A percentile compares a stretch with the other conserved stretches of the same genome.
phyloP scores from a whole-genome alignment of 139 green algal genomes.

The Chlamydomonas sp. region DNA sequence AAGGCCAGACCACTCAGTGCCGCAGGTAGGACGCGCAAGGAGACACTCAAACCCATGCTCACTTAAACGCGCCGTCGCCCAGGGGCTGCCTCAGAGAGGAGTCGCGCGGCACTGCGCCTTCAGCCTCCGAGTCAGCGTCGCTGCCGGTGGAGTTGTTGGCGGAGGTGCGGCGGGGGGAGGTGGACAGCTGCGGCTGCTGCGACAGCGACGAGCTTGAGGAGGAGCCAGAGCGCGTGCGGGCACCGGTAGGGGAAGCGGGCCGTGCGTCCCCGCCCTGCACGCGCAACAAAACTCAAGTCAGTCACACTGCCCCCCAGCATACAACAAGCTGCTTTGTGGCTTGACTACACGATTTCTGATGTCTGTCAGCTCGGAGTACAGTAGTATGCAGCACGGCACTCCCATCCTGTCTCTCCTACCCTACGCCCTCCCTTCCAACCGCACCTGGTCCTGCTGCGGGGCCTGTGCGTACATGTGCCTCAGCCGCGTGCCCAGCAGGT shows the following conservation, averaged over 20 bases:
- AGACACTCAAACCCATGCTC: not conserved
- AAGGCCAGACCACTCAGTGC: not conserved
- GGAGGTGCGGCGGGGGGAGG: not conserved
- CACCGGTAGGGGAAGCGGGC: too few relatives aligned
- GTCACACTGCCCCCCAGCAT: too few relatives aligned
- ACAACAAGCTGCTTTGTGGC: too few relatives aligned
- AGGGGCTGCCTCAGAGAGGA: constrained; percentile 13
- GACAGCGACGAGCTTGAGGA: too few relatives aligned
- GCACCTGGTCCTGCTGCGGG: not conserved
- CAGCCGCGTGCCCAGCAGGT: constrained; percentile 24
- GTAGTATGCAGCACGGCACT: not conserved
- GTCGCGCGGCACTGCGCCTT: not conserved
- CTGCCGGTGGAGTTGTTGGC: not conserved
- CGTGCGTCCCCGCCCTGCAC: too few relatives aligned
- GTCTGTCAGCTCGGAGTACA: too few relatives aligned
- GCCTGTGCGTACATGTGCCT: constrained; percentile 12
- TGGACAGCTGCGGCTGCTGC: too few relatives aligned
- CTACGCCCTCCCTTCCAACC: not conserved
- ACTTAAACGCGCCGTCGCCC: constrained; percentile 14
- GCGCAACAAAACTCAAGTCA: too few relatives aligned
- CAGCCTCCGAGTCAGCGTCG: too few relatives aligned
- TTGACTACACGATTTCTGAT: too few relatives aligned
- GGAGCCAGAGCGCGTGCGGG: too few relatives aligned
- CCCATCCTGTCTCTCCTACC: not conserved
- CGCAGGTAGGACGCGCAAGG: not conserved